Evolutionary conservation across 2,329 filamentous ascomycete genomes (phyloP), one percentile per base, ranked within the genome.

Genomic region (Ceratocystis harringtonii): DNA sequence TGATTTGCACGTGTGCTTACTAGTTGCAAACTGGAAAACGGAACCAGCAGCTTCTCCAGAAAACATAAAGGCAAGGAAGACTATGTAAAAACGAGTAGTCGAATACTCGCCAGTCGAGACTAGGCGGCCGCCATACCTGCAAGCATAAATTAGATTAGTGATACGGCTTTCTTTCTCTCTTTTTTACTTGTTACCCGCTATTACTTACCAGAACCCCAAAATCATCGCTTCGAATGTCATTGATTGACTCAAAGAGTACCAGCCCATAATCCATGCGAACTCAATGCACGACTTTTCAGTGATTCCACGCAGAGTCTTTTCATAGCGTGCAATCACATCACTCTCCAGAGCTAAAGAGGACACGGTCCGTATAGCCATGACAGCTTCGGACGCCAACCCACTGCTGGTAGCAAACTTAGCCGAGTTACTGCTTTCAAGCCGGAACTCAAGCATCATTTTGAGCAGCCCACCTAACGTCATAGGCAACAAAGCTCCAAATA

Each of bases 41-140:
- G 70, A 68, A 2, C 75, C 74, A 2, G 76, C 73, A 4, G 76
- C 73, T 73, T 79, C 74, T 3, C 74, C 76, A 0, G 76, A 76
- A 67, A 77, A 81, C 25, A 82, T 72, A 17, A 80, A 73, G 22
- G 79, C 77, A 65, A 80, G 77, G 70, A 81, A 81, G 41, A 80
- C 76, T 44, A 77, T 73, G 69, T 81, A 81, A 70, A 81, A 82
- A 58, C 79, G 74, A 2, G 73, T 70, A 0, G 75, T 71, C 1
- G 73, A 73, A 69, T 81, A 81, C 68, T 82, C 80, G n/a, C 76
- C 75, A 0, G 70, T 73, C 0, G 75, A 75, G 5, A 78, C 71
- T 3, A 78, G 72, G 25, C 70, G 72, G 0, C 76, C 75, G 1
- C 77, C 76, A 48, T 78, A 76, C 72, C 72, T 74, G n/a, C 7